Evolutionary conservation across 75 land plant genomes (phyloP).

Genomic region (Chamaecyparis obtusa): DNA sequence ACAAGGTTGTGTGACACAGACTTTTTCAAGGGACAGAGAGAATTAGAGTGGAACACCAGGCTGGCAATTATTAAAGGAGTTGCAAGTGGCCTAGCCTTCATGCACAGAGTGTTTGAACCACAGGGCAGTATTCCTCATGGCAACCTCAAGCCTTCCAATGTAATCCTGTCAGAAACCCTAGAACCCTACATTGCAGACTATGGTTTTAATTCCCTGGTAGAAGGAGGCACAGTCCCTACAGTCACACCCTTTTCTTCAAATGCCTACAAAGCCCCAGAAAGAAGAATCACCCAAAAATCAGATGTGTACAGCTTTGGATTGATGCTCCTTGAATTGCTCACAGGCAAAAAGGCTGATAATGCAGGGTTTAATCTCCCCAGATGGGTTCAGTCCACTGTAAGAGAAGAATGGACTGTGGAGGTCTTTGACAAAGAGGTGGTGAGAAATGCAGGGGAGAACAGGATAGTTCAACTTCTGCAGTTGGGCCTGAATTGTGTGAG

Average conservation of each 20-base stretch:
- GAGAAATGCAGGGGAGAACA: background rate
- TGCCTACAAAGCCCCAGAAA: conserved; percentile 33
- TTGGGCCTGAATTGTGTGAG: conserved; percentile 31
- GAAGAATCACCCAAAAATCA: conserved; percentile 19
- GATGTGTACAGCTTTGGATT: conserved; percentile 43
- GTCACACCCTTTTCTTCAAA: background rate
- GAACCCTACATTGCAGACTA: conserved; percentile 36
- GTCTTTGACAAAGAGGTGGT: conserved; percentile 45
- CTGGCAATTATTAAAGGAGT: conserved; percentile 34
- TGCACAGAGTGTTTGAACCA: conserved; percentile 13
- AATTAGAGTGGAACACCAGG: conserved; percentile 32
- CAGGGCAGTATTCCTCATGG: conserved; percentile 30
- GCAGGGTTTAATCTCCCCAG: conserved; percentile 32
- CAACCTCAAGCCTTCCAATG: conserved; percentile 39
- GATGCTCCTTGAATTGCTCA: conserved; percentile 35
- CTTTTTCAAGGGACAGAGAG: conserved; percentile 17
- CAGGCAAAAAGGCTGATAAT: conserved; percentile 32
- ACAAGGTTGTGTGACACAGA: conserved; percentile 4
- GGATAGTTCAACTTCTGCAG: conserved; percentile 31
- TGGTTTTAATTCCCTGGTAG: conserved; percentile 28
- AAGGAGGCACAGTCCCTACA: conserved; percentile 5
- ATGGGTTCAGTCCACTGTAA: conserved; percentile 47
- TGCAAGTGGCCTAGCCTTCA: conserved; percentile 28
- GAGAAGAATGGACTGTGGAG: conserved; percentile 58
- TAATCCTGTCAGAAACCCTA: conserved; percentile 18